Evolutionary conservation across 2,329 filamentous ascomycete species (phyloP), one percentile per base, ranked within the genome.

Genomic region (Dendrostoma leiphaemia): DNA sequence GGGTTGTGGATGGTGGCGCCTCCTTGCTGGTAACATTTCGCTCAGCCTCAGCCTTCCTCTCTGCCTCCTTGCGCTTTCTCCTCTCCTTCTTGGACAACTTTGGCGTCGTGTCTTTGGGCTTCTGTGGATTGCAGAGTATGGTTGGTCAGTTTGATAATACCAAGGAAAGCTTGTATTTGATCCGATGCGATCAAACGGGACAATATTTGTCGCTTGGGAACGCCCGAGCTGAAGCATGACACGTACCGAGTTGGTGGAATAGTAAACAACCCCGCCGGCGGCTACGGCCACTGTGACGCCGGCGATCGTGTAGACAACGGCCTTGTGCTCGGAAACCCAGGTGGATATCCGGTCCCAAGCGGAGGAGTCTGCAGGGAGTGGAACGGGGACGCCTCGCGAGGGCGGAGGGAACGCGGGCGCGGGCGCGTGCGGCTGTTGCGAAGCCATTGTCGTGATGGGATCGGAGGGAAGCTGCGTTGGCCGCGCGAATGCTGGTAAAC

Each of bases 301-400:
- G 53, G 93, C 94, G 74, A 97, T 90, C 62, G 94, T 97, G 74
- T 97, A 99, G 60, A 96, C 92, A 51, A 93, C 82, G 45, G 90
- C 89, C 78, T 97, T 97, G 77, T 99, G 92, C 71, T 97, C 93
- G 2, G 91, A 90, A 13, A 89, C 91, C 93, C 94, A 99, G 67
- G 79, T 86, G 62, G 91, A 88, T 74, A 97, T 78, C 66, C 92
- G 88, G 72, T 96, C 90, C 91, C 91, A 96, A 53, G 94, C 75
- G 44, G 89, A 88, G 56, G 86, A 83, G 58, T 87, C 81, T 61
- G 76, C 70, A 54, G 81, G 74, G 63, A 83, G 70, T 38, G 76
- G 74, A 50, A 83, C 67, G 54, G 74, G 70, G 57, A 69, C 70
- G 59, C 71, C 69, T 52, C 74, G 71, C 64, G 79, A 72, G 72